Evolutionary conservation across 371 early-diverging fungal species (phyloP).

Genomic region (Mortierella sp.): DNA sequence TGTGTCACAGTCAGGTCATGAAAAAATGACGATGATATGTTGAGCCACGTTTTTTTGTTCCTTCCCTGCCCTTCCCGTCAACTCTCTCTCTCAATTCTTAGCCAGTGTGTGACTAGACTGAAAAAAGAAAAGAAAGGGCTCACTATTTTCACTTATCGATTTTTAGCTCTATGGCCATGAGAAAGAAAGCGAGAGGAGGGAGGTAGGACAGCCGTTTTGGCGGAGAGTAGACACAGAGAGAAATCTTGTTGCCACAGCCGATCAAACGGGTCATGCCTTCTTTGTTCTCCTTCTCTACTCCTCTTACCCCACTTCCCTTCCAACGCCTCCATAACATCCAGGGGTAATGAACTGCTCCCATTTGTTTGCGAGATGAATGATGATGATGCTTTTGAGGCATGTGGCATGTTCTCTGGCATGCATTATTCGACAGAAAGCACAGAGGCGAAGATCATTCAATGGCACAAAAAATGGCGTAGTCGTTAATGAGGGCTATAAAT

Average conservation of each 20-base stretch:
- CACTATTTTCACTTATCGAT: not conserved
- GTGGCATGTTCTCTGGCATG: not conserved
- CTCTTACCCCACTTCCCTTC: not conserved
- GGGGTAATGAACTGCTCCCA: not conserved
- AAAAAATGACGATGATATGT: not conserved
- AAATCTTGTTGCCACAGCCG: not conserved
- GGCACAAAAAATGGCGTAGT: not conserved
- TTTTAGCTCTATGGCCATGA: not conserved
- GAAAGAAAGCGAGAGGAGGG: not conserved
- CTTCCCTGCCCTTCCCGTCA: not conserved
- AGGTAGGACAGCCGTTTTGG: not conserved
- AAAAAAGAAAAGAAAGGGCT: not conserved
- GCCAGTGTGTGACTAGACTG: not conserved
- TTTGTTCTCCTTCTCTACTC: not conserved
- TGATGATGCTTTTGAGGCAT: not conserved
- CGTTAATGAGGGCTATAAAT: not conserved
- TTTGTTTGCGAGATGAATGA: not conserved
- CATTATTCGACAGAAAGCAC: not conserved
- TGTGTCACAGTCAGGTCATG: slow-evolving; percentile 3
- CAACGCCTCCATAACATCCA: slow-evolving; percentile 1
- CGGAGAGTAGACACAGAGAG: not conserved
- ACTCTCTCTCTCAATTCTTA: not conserved
- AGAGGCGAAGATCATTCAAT: not conserved
- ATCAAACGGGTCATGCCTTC: not conserved
- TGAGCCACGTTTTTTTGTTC: slow-evolving; percentile 1